phyloP scores from a whole-genome alignment of 2,329 filamentous ascomycete species.

The Pleurostoma richardsiae region DNA sequence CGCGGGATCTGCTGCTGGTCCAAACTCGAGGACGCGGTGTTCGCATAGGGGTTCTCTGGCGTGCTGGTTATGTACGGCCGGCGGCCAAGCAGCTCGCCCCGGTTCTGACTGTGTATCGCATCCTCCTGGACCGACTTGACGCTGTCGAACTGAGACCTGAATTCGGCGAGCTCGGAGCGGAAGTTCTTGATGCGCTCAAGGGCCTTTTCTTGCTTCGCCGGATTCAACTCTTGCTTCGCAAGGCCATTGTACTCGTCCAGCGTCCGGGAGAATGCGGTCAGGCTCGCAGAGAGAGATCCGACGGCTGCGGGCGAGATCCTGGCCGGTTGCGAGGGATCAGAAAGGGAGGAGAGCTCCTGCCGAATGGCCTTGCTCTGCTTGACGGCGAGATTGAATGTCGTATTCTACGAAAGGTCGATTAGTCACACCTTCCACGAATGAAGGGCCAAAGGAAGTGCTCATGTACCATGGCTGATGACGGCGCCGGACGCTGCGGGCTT shows the following conservation, averaged over 20 bases:
- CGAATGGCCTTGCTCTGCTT: constrained; percentile 80
- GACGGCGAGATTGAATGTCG: constrained; percentile 79
- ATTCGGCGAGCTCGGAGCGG: constrained; percentile 74
- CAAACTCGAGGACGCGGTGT: constrained; percentile 34
- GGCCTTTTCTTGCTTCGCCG: constrained; percentile 88
- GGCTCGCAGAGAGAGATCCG: constrained; percentile 67
- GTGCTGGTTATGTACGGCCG: constrained; percentile 73
- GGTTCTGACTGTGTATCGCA: constrained; percentile 57
- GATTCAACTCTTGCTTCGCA: constrained; percentile 82
- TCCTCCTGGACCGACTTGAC: constrained; percentile 77
- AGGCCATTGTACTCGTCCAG: constrained; percentile 88
- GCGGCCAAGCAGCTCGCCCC: constrained; percentile 78
- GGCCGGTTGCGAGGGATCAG: constrained; percentile 33
- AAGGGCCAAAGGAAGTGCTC: too few relatives aligned
- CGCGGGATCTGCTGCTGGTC: constrained; percentile 60
- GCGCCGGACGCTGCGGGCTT: too few relatives aligned
- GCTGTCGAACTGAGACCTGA: constrained; percentile 69
- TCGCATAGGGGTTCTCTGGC: constrained; percentile 90
- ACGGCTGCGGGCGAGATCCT: constrained; percentile 46
- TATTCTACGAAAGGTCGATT: constrained; percentile 50
- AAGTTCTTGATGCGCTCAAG: constrained; percentile 82
- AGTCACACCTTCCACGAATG: too few relatives aligned
- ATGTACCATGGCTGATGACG: too few relatives aligned
- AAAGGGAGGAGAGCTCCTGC: constrained; percentile 67
- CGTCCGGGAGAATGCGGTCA: constrained; percentile 73